Evolutionary conservation across 176 grass and related monocot genomes (phyloP).

Genomic region (Oryza glaberrima): DNA sequence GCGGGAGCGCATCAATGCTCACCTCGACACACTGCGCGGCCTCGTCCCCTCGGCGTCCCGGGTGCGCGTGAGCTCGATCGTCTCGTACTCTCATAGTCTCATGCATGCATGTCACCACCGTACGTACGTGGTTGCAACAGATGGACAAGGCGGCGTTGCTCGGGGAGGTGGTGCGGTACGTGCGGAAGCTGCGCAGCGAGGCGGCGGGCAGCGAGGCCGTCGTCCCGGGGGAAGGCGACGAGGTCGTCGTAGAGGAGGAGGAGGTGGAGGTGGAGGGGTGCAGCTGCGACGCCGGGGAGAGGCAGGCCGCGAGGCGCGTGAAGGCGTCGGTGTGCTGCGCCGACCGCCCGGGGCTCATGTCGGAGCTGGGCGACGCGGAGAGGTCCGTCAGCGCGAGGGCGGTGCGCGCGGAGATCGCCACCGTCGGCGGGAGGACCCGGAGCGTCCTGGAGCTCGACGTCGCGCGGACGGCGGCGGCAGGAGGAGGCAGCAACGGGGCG

Average conservation of each 20-base stretch:
- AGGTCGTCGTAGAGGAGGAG: constrained; percentile 62
- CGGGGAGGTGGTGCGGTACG: constrained; percentile 79
- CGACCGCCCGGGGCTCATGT: constrained; percentile 83
- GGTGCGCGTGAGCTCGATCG: constrained; percentile 35
- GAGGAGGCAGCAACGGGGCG: background rate
- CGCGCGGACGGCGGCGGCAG: background rate
- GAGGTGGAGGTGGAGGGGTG: background rate
- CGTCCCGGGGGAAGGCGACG: constrained; percentile 75
- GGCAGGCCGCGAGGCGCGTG: constrained; percentile 32
- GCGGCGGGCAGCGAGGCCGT: constrained; percentile 60
- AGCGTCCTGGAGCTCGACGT: constrained; percentile 80
- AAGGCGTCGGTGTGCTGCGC: constrained; percentile 86
- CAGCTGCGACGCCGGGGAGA: constrained; percentile 22
- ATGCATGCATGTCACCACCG: background rate
- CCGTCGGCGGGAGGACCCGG: constrained; percentile 71
- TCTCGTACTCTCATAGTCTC: background rate
- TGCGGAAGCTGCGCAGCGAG: constrained; percentile 60
- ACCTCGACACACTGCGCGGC: constrained; percentile 81
- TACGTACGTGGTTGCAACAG: constrained; percentile 25
- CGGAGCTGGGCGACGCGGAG: constrained; percentile 75
- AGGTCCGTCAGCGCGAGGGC: constrained; percentile 73
- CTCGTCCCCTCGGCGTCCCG: constrained; percentile 81
- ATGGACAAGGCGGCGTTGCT: constrained; percentile 88
- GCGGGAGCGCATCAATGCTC: constrained; percentile 89
- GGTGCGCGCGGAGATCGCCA: constrained; percentile 83